Conservation (phyloP, 1,139 yeast genomes). For the Nakaseomyces delphensis region DNA sequence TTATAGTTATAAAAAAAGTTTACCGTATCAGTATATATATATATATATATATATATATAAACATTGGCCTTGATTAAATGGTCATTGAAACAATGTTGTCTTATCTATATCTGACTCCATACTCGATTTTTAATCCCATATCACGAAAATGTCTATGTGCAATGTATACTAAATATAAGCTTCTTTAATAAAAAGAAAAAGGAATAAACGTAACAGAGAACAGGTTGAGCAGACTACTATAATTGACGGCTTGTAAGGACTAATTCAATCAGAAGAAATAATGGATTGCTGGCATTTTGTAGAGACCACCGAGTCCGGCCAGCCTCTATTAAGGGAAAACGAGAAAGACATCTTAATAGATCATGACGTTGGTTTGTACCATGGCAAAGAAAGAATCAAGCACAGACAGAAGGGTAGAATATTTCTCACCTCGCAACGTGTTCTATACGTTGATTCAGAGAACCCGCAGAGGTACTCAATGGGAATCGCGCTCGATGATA, state of each 20-base stretch:
- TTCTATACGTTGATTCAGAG: conserved; percentile 60
- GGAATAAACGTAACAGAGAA: neutral
- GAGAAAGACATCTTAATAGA: conserved; percentile 43
- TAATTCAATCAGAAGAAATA: neutral
- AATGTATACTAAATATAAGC: too few species aligned
- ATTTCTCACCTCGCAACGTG: conserved; percentile 63
- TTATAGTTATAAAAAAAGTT: neutral
- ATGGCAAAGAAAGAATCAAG: conserved; percentile 55
- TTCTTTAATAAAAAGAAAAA: neutral
- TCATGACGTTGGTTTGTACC: conserved; percentile 59
- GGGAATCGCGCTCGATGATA: conserved; percentile 41
- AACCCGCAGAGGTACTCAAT: conserved; percentile 40
- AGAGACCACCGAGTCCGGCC: conserved; percentile 39
- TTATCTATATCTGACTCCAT: too few species aligned
- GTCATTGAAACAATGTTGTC: neutral
- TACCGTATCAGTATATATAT: neutral
- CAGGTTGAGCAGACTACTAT: neutral
- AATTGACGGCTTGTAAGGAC: too few species aligned
- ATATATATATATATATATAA: neutral
- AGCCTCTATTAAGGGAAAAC: conserved; percentile 38
- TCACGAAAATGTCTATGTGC: too few species aligned
- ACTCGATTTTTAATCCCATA: too few species aligned
- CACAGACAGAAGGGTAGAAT: conserved; percentile 67
- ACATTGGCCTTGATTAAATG: neutral
- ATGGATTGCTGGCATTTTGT: conserved; percentile 37